Evolutionary conservation across 1,284 basidiomycete species (phyloP).

Genomic region (Malassezia sympodialis): DNA sequence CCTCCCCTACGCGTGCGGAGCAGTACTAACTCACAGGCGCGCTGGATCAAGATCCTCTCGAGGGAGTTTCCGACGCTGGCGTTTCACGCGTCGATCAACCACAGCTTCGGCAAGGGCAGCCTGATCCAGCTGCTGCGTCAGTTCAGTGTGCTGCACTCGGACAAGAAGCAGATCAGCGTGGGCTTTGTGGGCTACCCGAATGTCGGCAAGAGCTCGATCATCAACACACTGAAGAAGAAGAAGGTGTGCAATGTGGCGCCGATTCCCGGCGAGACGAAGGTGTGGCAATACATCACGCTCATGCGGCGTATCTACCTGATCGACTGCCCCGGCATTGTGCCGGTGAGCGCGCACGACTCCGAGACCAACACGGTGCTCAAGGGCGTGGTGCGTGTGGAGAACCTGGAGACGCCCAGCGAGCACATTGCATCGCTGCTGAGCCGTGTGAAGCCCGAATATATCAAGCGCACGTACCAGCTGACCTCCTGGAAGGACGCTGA

Average conservation of each 20-base stretch:
- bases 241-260: slow-evolving; percentile 96
- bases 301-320: slow-evolving; percentile 95
- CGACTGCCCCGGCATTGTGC: slow-evolving; percentile 97
- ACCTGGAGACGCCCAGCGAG: slow-evolving; percentile 81
- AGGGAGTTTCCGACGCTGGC: slow-evolving; percentile 90
- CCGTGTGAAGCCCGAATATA: slow-evolving; percentile 83
- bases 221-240: slow-evolving; percentile 96
- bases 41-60: slow-evolving; percentile 91
- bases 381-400: slow-evolving; percentile 92
- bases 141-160: slow-evolving; percentile 90
- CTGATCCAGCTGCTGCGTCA: slow-evolving; percentile 93
- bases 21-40: slow-evolving; percentile 57
- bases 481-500: slow-evolving; percentile 56
- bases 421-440: slow-evolving; percentile 79
- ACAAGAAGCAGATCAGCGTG: slow-evolving; percentile 98
- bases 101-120: slow-evolving; percentile 96
- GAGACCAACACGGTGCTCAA: slow-evolving; percentile 90
- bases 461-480: slow-evolving; percentile 70
- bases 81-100: slow-evolving; percentile 96
- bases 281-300: slow-evolving; percentile 98
- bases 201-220: slow-evolving; percentile 91
- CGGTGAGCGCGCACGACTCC: slow-evolving; percentile 76
- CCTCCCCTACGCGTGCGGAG: slow-evolving; percentile 21
- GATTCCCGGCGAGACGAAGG: slow-evolving; percentile 96
- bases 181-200: slow-evolving; percentile 98